phyloP scores from a whole-genome alignment of 1,284 basidiomycete genomes.

The Cutaneotrichosporon sp. region DNA sequence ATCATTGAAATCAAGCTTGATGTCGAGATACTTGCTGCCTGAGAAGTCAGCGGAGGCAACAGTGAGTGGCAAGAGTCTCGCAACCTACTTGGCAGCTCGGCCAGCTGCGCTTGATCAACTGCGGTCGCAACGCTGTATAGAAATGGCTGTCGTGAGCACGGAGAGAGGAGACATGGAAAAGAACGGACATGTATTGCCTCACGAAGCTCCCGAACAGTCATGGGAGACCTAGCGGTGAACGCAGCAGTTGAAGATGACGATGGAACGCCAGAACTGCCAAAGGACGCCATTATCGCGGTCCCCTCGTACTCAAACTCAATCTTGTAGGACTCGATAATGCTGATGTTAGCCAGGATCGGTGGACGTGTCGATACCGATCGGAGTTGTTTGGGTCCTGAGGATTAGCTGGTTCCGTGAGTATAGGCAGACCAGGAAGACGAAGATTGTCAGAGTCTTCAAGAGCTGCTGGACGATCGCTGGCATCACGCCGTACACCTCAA shows the following conservation, averaged over 20 bases:
- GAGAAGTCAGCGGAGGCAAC: neutral
- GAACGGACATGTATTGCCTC: no score
- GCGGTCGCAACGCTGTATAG: neutral
- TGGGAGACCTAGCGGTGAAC: neutral
- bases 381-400: conserved; percentile 11
- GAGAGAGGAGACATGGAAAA: no score
- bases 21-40: neutral
- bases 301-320: conserved; percentile 34
- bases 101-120: neutral
- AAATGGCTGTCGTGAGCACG: neutral
- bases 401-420: neutral
- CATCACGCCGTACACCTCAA: neutral
- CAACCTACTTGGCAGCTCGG: neutral
- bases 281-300: neutral
- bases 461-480: conserved; percentile 25
- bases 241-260: no score
- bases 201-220: neutral
- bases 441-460: conserved; percentile 27
- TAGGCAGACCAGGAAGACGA: conserved; percentile 25
- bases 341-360: conserved; percentile 7
- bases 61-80: neutral
- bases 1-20: neutral
- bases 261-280: neutral
- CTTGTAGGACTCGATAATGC: conserved; percentile 35
- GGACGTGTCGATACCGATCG: neutral